Base-by-base conservation (phyloP, 148 eudicot genomes). In the Simmondsia chinensis region DNA sequence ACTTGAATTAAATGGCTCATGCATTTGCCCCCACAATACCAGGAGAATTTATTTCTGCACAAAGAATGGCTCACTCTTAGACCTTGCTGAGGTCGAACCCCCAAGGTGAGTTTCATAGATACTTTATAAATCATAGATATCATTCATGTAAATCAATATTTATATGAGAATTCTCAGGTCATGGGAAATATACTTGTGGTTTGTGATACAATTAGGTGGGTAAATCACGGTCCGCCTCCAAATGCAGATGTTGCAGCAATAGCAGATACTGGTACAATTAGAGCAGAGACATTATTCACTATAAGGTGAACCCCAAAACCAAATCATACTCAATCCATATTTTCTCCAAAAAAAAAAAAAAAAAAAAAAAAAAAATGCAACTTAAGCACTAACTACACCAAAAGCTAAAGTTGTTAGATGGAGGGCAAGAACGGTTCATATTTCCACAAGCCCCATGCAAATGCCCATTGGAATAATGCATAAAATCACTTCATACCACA, bases 21-120 rank as follows among this genome's bases (percentile, higher is more conserved):
- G 59, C 60, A 43, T 66, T 55, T 62, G 43, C 30, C 21, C 20
- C 27, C 12, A 47, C 49, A 25, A 12, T 20, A 25, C 51, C 77
- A 87, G 96, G 93, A 82, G 73, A 56, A 50, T 82, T 35, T 82
- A 64, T 59, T 72, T 82, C 82, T 79, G 96, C 85, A 71, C 96
- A 11, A 79, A 60, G 34, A 67, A 54, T 50, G 94, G 94, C 23
- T 63, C 63, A 27, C 57, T 87, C 5, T 27, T 79, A 29, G 94
- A 87, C 65, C 80, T 82, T 42, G 39, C 12, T 39, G 72, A 48
- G 48, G 46, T 69, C 47, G 82, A 82, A 59, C 80, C 88, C 55
- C 71, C 72, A 56, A 79, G 85, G 96, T 82, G 47, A 58, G 67
- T 31, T 36, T 34, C 20, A 20, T 10, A 38, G 20, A 20, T 20